Percentiles rank a stretch among this genome's conserved stretches.
phyloP scores from a whole-genome alignment of 2,329 filamentous ascomycete species.

The Sarocladiaceae sp. region DNA sequence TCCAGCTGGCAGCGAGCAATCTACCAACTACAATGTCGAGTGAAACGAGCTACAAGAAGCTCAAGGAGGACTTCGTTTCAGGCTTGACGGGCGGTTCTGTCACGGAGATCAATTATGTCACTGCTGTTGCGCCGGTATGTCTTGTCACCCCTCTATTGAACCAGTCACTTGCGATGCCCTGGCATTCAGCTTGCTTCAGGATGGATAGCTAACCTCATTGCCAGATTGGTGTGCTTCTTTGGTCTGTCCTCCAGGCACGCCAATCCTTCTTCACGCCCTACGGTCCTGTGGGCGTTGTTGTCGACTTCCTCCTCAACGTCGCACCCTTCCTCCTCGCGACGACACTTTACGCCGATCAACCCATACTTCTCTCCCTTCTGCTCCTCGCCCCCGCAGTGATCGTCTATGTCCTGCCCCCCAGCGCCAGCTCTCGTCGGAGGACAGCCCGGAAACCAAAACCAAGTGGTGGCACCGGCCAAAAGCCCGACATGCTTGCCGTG shows the following conservation, averaged over 20 bases:
- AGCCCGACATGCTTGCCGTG: slow-evolving; percentile 55
- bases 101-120: slow-evolving; percentile 82
- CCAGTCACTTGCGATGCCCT: too few species aligned
- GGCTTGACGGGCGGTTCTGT: slow-evolving; percentile 80
- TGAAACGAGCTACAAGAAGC: slow-evolving; percentile 70
- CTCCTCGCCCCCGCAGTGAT: slow-evolving; percentile 68
- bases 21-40: slow-evolving; percentile 28
- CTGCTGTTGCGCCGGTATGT: slow-evolving; percentile 75
- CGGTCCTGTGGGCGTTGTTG: slow-evolving; percentile 59
- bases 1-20: neutral
- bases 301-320: slow-evolving; percentile 88
- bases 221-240: slow-evolving; percentile 77
- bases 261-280: slow-evolving; percentile 81
- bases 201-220: slow-evolving; percentile 3
- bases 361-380: slow-evolving; percentile 70
- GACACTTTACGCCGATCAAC: slow-evolving; percentile 75
- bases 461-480: slow-evolving; percentile 27
- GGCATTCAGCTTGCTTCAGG: slow-evolving; percentile 16
- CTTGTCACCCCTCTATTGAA: slow-evolving; percentile 6
- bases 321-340: slow-evolving; percentile 76
- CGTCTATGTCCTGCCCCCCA: slow-evolving; percentile 50
- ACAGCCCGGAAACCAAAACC: slow-evolving; percentile 44
- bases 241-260: slow-evolving; percentile 82
- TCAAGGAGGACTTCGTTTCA: slow-evolving; percentile 95
- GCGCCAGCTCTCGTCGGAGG: slow-evolving; percentile 16